A percentile compares a stretch with the other conserved stretches of the same genome.
Evolutionary conservation across 345 rosid species (phyloP).

Genomic region (Eucalyptus tenuipes): DNA sequence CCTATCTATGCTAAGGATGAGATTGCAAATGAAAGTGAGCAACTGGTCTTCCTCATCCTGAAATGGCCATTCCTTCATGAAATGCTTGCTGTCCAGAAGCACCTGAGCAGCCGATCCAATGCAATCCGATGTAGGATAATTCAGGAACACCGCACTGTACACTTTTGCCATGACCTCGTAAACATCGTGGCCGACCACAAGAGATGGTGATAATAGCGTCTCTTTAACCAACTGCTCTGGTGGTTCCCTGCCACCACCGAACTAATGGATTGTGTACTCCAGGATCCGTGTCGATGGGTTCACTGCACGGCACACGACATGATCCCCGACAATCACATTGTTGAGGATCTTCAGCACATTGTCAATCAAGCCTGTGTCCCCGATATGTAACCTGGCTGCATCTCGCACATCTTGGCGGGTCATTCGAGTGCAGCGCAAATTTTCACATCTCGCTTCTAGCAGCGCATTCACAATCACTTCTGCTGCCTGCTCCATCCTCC

Average conservation of each 20-base stretch:
- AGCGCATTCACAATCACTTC: conserved; percentile 59
- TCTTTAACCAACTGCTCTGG: not conserved
- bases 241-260: not conserved
- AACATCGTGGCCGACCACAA: conserved; percentile 33
- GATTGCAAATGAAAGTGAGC: conserved; percentile 42
- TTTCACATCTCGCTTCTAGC: conserved; percentile 33
- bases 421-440: conserved; percentile 37
- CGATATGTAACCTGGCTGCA: conserved; percentile 81
- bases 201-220: not conserved
- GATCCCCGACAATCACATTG: conserved; percentile 51
- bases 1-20: conserved; percentile 21
- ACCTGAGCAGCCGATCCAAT: conserved; percentile 36
- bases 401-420: conserved; percentile 84
- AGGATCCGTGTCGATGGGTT: conserved; percentile 51
- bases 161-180: conserved; percentile 39
- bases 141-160: conserved; percentile 37
- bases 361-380: conserved; percentile 85
- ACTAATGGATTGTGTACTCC: conserved; percentile 61
- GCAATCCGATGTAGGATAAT: conserved; percentile 39
- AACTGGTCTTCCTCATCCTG: conserved; percentile 29
- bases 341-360: conserved; percentile 75
- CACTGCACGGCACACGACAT: conserved; percentile 42
- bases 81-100: conserved; percentile 65
- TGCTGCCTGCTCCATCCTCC: conserved; percentile 74
- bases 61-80: conserved; percentile 66